Evolutionary conservation across 805 yeast species (phyloP).

Genomic region (Maudiozyma saulgeensis): DNA sequence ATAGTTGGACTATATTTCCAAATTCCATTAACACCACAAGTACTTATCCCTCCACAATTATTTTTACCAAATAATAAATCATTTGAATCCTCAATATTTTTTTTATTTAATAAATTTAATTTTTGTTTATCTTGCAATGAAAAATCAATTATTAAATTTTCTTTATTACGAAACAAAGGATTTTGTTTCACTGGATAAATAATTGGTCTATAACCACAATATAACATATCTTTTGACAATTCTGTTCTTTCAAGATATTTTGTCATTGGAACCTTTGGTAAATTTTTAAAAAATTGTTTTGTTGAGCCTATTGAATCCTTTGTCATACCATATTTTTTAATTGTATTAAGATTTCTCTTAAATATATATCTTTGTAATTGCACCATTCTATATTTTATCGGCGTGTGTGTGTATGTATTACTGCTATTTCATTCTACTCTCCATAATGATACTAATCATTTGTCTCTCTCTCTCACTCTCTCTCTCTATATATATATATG

Average conservation of each 20-base stretch:
- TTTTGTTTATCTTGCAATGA: neutral
- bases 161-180: slow-evolving; percentile 18
- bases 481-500: too few relatives aligned
- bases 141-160: neutral
- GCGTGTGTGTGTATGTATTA: too few relatives aligned
- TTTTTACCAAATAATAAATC: slow-evolving; percentile 4
- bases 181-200: slow-evolving; percentile 27
- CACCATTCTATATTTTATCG: too few relatives aligned
- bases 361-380: too few relatives aligned
- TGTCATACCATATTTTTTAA: too few relatives aligned
- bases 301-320: neutral
- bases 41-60: slow-evolving; percentile 22
- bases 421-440: too few relatives aligned
- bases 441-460: too few relatives aligned
- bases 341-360: too few relatives aligned
- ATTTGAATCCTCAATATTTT: neutral
- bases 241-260: slow-evolving; percentile 21
- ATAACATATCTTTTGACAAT: slow-evolving; percentile 23
- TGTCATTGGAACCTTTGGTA: slow-evolving; percentile 28
- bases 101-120: neutral
- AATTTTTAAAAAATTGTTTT: slow-evolving; percentile 5
- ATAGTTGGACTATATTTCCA: slow-evolving; percentile 24
- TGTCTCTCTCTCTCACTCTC: too few relatives aligned
- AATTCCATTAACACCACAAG: slow-evolving; percentile 27
- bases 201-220: slow-evolving; percentile 27